A percentile compares a stretch with the other conserved stretches of the same genome.
Conservation (phyloP, 2,329 filamentous ascomycete species). For the Fusarium austroafricanum region DNA sequence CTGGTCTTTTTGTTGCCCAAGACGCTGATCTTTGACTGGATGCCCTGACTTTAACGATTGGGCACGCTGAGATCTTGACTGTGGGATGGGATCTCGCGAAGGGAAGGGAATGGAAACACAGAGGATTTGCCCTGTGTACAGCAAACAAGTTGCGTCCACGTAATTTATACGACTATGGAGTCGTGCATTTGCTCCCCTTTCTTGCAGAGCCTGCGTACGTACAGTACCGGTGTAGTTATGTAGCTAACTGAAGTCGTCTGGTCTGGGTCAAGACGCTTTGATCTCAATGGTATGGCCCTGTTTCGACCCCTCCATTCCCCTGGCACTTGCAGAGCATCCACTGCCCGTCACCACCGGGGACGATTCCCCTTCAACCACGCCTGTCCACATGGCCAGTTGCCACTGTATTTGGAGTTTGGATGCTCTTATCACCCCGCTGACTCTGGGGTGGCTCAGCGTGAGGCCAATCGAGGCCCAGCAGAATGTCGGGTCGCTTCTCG, state of each 20-base stretch:
- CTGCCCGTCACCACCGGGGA: slow-evolving; percentile 22
- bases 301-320: slow-evolving; percentile 27
- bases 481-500: slow-evolving; percentile 23
- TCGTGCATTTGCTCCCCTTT: slow-evolving; percentile 28
- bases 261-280: too few species aligned
- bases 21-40: slow-evolving; percentile 35
- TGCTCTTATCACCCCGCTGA: slow-evolving; percentile 24
- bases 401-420: slow-evolving; percentile 17
- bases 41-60: slow-evolving; percentile 40
- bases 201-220: slow-evolving; percentile 16
- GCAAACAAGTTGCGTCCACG: slow-evolving; percentile 25
- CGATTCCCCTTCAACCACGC: slow-evolving; percentile 35
- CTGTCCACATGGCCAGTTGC: slow-evolving; percentile 38
- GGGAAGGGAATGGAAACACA: not conserved
- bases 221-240: not conserved
- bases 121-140: not conserved
- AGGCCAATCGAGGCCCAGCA: slow-evolving; percentile 28
- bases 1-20: slow-evolving; percentile 19
- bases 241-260: not conserved
- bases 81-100: slow-evolving; percentile 12
- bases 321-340: slow-evolving; percentile 22
- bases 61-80: slow-evolving; percentile 14
- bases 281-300: slow-evolving; percentile 18
- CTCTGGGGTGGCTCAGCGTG: slow-evolving; percentile 4
- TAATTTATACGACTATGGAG: slow-evolving; percentile 25